These are phyloP conservation scores for Neonectria coccinea DNA, from an alignment of 2,329 filamentous ascomycete genomes.

Conservation along the genomic window DNA sequence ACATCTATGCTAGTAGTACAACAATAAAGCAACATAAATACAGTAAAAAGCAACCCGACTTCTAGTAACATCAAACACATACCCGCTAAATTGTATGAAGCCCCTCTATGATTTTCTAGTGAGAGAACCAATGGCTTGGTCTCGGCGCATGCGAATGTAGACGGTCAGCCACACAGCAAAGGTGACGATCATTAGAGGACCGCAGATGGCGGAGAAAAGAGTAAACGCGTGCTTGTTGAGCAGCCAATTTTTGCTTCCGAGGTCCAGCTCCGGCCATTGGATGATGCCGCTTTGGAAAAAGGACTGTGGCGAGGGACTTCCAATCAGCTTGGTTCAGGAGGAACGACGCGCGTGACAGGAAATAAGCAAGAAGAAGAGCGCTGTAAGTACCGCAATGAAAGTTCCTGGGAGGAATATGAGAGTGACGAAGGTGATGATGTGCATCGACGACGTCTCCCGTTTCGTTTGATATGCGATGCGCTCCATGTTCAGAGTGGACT, in stretches of 20 bases:
- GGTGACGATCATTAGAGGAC: slow-evolving; percentile 5
- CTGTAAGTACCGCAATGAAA: slow-evolving; percentile 34
- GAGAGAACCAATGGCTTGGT: no score
- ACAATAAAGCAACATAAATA: background rate
- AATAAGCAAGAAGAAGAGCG: background rate
- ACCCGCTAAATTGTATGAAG: no score
- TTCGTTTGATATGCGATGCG: slow-evolving; percentile 35
- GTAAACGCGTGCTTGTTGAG: slow-evolving; percentile 19
- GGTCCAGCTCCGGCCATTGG: slow-evolving; percentile 5
- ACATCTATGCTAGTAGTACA: background rate
- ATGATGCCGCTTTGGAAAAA: slow-evolving; percentile 38
- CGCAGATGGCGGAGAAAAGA: slow-evolving; percentile 22
- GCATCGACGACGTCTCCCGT: slow-evolving; percentile 35
- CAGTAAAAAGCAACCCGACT: no score
- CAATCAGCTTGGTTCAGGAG: slow-evolving; percentile 13
- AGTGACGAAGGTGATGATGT: slow-evolving; percentile 33
- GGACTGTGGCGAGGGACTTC: slow-evolving; percentile 7
- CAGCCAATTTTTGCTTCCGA: background rate
- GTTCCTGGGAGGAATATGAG: slow-evolving; percentile 33
- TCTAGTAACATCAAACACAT: no score
- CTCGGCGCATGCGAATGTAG: background rate
- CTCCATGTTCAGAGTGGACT: slow-evolving; percentile 14
- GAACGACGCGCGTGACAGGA: background rate
- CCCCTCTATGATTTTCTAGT: no score
- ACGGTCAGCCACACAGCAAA: slow-evolving; percentile 14